phyloP scores from a whole-genome alignment of 192 early-diverging fungal genomes.

The Dissophora ornata region DNA sequence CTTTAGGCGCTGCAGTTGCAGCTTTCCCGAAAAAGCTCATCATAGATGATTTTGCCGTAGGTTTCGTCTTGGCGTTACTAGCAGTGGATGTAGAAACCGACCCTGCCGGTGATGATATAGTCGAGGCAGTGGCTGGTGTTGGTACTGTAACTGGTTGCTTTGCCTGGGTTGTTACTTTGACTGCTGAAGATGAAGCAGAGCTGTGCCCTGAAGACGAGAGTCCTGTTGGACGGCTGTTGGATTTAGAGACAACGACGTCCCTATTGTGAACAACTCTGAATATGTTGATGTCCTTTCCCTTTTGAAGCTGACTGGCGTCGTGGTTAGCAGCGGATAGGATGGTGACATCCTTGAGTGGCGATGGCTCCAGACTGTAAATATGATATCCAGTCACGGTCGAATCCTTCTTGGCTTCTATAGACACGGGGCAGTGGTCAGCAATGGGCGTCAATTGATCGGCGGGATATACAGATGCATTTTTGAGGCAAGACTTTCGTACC shows the following conservation, averaged over 20 bases:
- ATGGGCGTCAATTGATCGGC: no score
- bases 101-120: not conserved
- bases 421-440: no score
- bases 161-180: not conserved
- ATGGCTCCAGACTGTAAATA: slow-evolving; percentile 46
- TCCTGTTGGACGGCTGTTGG: not conserved
- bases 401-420: slow-evolving; percentile 27
- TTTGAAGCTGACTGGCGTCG: slow-evolving; percentile 34
- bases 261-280: slow-evolving; percentile 34
- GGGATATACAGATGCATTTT: no score
- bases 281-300: slow-evolving; percentile 38
- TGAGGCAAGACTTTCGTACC: slow-evolving; percentile 8
- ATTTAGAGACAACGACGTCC: slow-evolving; percentile 14
- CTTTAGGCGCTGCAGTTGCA: slow-evolving; percentile 11
- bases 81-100: not conserved
- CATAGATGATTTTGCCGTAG: slow-evolving; percentile 19
- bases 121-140: no score
- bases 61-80: slow-evolving; percentile 14
- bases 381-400: slow-evolving; percentile 23
- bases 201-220: not conserved
- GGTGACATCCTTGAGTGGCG: slow-evolving; percentile 31
- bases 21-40: slow-evolving; percentile 50
- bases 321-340: slow-evolving; percentile 29
- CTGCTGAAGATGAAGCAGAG: not conserved
- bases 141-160: no score